A percentile compares a stretch with the other conserved stretches of the same genome.
Evolutionary conservation across 768 basidiomycete species (phyloP).

Genomic region (Tremella fuciformis): DNA sequence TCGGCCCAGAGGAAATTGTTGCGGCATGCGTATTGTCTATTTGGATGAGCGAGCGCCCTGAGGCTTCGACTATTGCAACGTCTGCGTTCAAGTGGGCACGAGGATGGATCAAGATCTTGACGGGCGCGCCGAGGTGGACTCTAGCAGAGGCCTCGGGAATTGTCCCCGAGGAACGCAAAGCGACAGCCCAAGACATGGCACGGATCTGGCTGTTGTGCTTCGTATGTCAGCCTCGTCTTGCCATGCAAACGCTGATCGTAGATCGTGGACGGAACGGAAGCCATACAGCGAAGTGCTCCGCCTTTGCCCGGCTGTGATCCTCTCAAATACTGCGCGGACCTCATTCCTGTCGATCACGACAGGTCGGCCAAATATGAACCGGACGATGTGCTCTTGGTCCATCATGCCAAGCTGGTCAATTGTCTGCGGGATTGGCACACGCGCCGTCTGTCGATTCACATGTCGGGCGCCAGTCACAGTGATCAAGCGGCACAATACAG

Average conservation of each 20-base stretch:
- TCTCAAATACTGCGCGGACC: slow-evolving; percentile 12
- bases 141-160: slow-evolving; percentile 20
- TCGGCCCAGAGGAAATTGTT: slow-evolving; percentile 45
- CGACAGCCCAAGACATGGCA: slow-evolving; percentile 25
- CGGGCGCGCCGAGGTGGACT: slow-evolving; percentile 11
- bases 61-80: slow-evolving; percentile 24
- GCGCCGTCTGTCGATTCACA: slow-evolving; percentile 3
- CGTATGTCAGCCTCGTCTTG: slow-evolving; percentile 15
- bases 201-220: slow-evolving; percentile 39
- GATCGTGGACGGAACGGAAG: slow-evolving; percentile 25
- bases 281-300: slow-evolving; percentile 11
- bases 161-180: slow-evolving; percentile 28
- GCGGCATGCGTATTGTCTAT: slow-evolving; percentile 25
- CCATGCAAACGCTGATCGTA: not conserved
- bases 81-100: slow-evolving; percentile 36
- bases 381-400: slow-evolving; percentile 19
- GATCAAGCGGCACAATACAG: not conserved
- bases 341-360: slow-evolving; percentile 8
- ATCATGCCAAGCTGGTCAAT: slow-evolving; percentile 22
- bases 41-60: slow-evolving; percentile 28
- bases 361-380: not conserved
- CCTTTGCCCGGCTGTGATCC: slow-evolving; percentile 15
- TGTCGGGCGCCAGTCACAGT: not conserved
- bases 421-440: slow-evolving; percentile 13
- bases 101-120: slow-evolving; percentile 34